Base-by-base conservation (phyloP, 495 filamentous ascomycete species). In the Lasiosphaeris hirsuta region DNA sequence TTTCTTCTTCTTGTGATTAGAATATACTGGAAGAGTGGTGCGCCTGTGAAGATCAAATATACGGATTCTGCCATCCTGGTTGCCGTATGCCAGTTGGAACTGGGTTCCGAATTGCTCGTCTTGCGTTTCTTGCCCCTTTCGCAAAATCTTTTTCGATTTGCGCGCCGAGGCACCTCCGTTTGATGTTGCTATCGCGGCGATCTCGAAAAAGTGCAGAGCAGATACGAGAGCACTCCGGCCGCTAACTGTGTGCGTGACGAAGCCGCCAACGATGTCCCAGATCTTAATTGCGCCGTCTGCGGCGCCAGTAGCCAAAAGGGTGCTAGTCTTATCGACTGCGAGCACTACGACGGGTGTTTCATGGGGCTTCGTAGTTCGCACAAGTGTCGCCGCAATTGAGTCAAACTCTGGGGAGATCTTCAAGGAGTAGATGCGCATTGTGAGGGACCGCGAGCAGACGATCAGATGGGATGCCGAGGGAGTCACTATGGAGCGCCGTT, bases 261-360 rank as follows among this genome's bases (percentile, higher is more conserved):
- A 97, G 11, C 94, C 95, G 14, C 89, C 91, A 56, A 80, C 75
- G 38, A 99, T 92, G 74, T 99, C 95, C 91, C 90, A 97, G 51
- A 99, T 86, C 70, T 99, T 99, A 59, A 96, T 87, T 4, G 86
- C 81, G 23, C 94, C 94, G 72, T 97, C 94, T 7, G 94, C 90
- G 19, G 84, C 89, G 52, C 94, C 94, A 15, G 92, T 96, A 37
- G 93, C 94, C 40, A 97, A 74, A 10, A 99, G 75, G 11, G 93
- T 97, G 63, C 92, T 86, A 2, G 92, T 96, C 35, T 79, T 77
- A 68, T 99, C 94, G 44, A 91, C 81, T 13, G 88, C 84, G 13
- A 89, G 79, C 3, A 92, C 90, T 8, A 96, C 83, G 10, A 97
- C 90, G 1, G 94, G 94, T 3, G 91, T 86, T 3, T 84, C 80